These are phyloP conservation scores for Lophiostoma macrostomum DNA, from an alignment of 495 filamentous ascomycete genomes.

Conservation along the genomic window DNA sequence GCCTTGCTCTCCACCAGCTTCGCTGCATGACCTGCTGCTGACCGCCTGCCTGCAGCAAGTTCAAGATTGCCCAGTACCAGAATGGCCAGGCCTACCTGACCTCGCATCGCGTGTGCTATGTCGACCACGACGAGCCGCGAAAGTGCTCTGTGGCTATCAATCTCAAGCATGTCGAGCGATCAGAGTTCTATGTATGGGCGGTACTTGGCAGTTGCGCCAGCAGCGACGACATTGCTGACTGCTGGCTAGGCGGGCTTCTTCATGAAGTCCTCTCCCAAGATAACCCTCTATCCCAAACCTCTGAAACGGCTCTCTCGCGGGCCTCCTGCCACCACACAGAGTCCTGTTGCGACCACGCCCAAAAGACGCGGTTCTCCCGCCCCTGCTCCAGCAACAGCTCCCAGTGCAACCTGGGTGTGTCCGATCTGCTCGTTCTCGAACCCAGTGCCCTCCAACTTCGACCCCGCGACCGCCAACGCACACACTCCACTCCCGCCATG, in stretches of 20 bases:
- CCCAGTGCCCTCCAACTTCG: constrained; percentile 87
- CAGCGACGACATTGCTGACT: constrained; percentile 4
- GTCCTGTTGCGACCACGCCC: constrained; percentile 46
- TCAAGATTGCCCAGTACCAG: constrained; percentile 89
- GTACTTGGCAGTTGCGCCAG: constrained; percentile 1
- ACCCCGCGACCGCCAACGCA: constrained; percentile 69
- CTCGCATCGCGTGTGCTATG: constrained; percentile 90
- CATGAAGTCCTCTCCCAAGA: constrained; percentile 92
- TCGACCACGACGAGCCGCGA: constrained; percentile 83
- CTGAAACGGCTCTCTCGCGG: constrained; percentile 53
- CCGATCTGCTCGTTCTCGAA: constrained; percentile 98
- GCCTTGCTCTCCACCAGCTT: not conserved
- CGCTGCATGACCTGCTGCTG: constrained; percentile 4
- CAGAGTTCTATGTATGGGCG: constrained; percentile 74
- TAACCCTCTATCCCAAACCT: constrained; percentile 79
- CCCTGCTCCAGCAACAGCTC: constrained; percentile 49
- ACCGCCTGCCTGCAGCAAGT: constrained; percentile 60
- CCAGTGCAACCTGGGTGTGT: constrained; percentile 91
- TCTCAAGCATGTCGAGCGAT: constrained; percentile 84
- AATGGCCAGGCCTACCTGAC: constrained; percentile 96
- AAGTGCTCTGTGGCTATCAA: constrained; percentile 82
- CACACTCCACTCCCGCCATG: constrained; percentile 80
- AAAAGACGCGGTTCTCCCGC: constrained; percentile 45
- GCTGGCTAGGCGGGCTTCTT: constrained; percentile 75
- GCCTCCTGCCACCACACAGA: constrained; percentile 36